Evolutionary conservation across 345 rosid genomes (phyloP).

Genomic region (Lepidium aucheri): DNA sequence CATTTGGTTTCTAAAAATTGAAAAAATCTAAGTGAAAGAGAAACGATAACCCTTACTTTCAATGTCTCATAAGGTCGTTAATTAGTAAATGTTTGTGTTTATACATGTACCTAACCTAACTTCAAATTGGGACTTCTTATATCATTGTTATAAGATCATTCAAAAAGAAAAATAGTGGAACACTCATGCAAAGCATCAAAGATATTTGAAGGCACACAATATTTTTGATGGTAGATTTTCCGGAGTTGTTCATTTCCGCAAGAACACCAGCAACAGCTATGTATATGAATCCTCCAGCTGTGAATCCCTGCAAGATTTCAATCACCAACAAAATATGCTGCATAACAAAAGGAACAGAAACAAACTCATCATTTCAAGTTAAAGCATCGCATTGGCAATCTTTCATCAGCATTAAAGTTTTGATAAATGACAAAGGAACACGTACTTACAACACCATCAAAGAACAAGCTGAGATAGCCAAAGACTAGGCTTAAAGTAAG

Average conservation of each 20-base stretch:
- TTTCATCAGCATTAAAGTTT: background rate
- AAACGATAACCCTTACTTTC: too few species aligned
- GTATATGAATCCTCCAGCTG: conserved; percentile 97
- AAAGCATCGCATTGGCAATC: conserved; percentile 1
- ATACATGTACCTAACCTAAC: too few species aligned
- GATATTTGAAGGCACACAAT: too few species aligned
- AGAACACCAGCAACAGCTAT: conserved; percentile 91
- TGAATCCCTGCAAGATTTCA: conserved; percentile 55
- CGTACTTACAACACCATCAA: conserved; percentile 97
- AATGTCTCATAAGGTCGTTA: too few species aligned
- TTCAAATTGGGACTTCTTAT: too few species aligned
- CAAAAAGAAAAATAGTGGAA: too few species aligned
- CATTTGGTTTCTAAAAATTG: too few species aligned
- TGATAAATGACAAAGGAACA: conserved; percentile 4
- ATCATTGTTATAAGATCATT: too few species aligned
- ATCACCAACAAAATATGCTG: conserved; percentile 70
- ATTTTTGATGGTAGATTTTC: too few species aligned
- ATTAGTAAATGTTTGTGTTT: too few species aligned
- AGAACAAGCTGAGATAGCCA: conserved; percentile 95
- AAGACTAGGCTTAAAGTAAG: conserved; percentile 80
- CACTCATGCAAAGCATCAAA: too few species aligned
- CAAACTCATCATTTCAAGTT: background rate
- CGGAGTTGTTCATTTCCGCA: conserved; percentile 67
- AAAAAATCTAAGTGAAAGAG: too few species aligned
- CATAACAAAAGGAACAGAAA: conserved; percentile 8